Evolutionary conservation across 2,329 filamentous ascomycete genomes (phyloP).

Genomic region (Phialophora chinensis): DNA sequence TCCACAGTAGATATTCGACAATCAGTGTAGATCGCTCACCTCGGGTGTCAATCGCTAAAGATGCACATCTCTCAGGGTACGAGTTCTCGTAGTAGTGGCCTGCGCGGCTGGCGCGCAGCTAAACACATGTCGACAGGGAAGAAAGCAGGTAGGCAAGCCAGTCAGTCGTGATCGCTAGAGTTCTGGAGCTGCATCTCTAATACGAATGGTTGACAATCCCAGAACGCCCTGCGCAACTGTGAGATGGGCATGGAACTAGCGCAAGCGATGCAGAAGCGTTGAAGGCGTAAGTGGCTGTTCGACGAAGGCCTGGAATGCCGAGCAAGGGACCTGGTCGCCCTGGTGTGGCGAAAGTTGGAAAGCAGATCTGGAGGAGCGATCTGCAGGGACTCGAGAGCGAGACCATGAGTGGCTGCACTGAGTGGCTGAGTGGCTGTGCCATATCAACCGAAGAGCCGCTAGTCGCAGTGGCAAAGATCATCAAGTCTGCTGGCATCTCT

Average conservation of each 20-base stretch:
- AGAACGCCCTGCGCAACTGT: neutral
- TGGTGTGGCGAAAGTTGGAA: slow-evolving; percentile 4
- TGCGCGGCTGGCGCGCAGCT: slow-evolving; percentile 12
- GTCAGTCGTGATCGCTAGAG: slow-evolving; percentile 18
- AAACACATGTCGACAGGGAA: slow-evolving; percentile 18
- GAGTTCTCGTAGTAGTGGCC: slow-evolving; percentile 10
- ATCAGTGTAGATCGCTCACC: slow-evolving; percentile 11
- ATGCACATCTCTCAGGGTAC: slow-evolving; percentile 10
- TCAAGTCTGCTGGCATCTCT: slow-evolving; percentile 2
- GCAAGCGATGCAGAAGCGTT: slow-evolving; percentile 10
- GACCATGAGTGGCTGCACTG: slow-evolving; percentile 22
- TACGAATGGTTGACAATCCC: slow-evolving; percentile 7
- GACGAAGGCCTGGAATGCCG: slow-evolving; percentile 20
- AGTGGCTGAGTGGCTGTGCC: slow-evolving; percentile 36
- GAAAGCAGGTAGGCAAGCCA: slow-evolving; percentile 26
- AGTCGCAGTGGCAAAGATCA: slow-evolving; percentile 20
- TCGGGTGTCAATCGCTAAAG: slow-evolving; percentile 1
- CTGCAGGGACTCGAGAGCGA: neutral
- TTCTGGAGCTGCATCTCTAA: slow-evolving; percentile 27
- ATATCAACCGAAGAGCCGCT: slow-evolving; percentile 12
- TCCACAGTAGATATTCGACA: slow-evolving; percentile 17
- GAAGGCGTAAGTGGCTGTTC: slow-evolving; percentile 13
- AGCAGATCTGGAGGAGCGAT: slow-evolving; percentile 8
- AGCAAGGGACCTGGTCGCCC: neutral
- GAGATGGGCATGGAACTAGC: slow-evolving; percentile 16